Evolutionary conservation across 805 yeast genomes (phyloP).

Genomic region (Yamadazyma scolyti): DNA sequence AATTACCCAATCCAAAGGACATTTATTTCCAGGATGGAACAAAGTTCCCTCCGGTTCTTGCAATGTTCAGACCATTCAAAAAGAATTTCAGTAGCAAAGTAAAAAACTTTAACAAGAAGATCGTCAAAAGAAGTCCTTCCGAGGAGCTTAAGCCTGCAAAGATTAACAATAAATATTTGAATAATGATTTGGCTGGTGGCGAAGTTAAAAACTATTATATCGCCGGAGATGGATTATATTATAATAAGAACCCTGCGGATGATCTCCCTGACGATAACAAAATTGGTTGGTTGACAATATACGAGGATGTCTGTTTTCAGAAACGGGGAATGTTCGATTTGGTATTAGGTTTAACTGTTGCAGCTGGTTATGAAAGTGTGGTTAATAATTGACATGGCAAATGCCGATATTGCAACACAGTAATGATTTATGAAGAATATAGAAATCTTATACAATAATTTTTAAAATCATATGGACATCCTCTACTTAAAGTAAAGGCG

Average conservation of each 20-base stretch:
- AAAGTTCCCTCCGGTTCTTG: conserved; percentile 26
- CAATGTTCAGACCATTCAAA: conserved; percentile 41
- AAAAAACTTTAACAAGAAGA: conserved; percentile 25
- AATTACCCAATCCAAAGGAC: conserved; percentile 17
- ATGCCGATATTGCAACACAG: no score
- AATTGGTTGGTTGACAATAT: conserved; percentile 63
- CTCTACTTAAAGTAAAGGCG: no score
- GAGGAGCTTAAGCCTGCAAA: conserved; percentile 4
- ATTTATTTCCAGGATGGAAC: conserved; percentile 20
- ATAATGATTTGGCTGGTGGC: conserved; percentile 20
- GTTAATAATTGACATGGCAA: no score
- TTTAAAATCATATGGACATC: no score
- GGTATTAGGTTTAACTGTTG: conserved; percentile 51
- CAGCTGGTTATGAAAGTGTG: conserved; percentile 38
- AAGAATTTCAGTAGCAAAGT: conserved; percentile 33
- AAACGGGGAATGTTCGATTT: conserved; percentile 50
- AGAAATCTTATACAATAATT: no score
- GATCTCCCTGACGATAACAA: conserved; percentile 60
- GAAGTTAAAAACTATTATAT: conserved; percentile 29
- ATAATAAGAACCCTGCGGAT: conserved; percentile 45
- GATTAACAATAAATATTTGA: conserved; percentile 11
- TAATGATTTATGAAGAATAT: no score
- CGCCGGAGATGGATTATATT: conserved; percentile 56
- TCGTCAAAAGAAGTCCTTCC: conserved; percentile 4
- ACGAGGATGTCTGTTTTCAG: conserved; percentile 38